Conservation (phyloP, 805 yeast genomes). For the Saccharomycopsis schoenii region DNA sequence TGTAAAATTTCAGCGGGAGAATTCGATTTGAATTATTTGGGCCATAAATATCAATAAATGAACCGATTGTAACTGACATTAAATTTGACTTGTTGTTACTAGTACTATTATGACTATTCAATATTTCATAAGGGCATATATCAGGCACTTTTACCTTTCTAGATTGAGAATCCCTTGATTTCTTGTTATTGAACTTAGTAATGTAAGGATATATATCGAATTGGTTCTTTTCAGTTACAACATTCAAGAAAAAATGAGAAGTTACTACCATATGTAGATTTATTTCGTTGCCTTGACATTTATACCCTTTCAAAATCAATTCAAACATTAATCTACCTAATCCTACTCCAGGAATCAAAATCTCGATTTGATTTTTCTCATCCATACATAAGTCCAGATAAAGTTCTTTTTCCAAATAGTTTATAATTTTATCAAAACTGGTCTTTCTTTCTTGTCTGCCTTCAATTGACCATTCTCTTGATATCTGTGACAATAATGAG, state of each 20-base stretch:
- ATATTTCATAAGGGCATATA: conserved; percentile 32
- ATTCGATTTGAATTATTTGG: conserved; percentile 26
- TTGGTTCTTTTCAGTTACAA: neutral
- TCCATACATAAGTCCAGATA: conserved; percentile 29
- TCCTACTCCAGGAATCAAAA: conserved; percentile 58
- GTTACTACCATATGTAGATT: conserved; percentile 54
- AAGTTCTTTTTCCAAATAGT: conserved; percentile 25
- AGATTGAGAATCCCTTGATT: conserved; percentile 35
- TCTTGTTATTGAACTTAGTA: conserved; percentile 40
- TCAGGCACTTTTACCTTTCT: conserved; percentile 49
- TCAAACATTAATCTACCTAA: conserved; percentile 51
- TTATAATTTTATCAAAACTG: conserved; percentile 32
- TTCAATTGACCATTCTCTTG: conserved; percentile 54
- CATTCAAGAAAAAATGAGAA: conserved; percentile 44
- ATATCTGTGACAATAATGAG: conserved; percentile 44
- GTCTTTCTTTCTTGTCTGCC: conserved; percentile 36
- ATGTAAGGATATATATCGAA: conserved; percentile 44
- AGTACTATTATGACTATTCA: conserved; percentile 25
- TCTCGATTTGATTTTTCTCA: conserved; percentile 30
- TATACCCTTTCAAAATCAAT: conserved; percentile 43
- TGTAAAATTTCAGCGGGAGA: conserved; percentile 1
- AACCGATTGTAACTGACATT: conserved; percentile 68
- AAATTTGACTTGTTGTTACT: conserved; percentile 35
- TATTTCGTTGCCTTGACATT: conserved; percentile 60
- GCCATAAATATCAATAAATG: conserved; percentile 60